Conservation (phyloP, 306 rosid species). For the Trifolium pratense region DNA sequence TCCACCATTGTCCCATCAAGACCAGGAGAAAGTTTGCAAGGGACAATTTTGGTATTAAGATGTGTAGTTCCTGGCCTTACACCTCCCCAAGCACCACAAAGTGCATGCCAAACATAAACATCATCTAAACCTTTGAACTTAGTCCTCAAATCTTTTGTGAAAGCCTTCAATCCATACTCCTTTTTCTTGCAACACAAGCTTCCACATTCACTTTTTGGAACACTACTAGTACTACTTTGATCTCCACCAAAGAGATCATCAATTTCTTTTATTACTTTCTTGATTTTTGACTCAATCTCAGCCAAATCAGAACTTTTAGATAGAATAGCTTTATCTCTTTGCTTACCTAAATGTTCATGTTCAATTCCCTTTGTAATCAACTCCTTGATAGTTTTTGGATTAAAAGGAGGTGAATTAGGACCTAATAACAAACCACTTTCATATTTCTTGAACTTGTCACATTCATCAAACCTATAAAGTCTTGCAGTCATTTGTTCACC, state of each 20-base stretch:
- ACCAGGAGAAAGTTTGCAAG: constrained; percentile 72
- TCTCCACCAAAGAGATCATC: constrained; percentile 58
- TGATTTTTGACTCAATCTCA: constrained; percentile 48
- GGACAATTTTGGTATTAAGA: constrained; percentile 52
- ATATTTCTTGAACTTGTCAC: constrained; percentile 72
- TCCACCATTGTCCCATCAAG: constrained; percentile 80
- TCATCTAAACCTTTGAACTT: constrained; percentile 75
- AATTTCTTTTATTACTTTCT: constrained; percentile 57
- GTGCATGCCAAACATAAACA: constrained; percentile 86
- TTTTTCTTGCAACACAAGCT: constrained; percentile 29
- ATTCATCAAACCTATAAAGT: constrained; percentile 69
- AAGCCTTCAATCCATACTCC: constrained; percentile 72
- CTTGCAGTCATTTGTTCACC: constrained; percentile 82
- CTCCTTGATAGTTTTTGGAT: constrained; percentile 60
- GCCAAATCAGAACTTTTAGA: constrained; percentile 44
- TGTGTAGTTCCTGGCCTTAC: constrained; percentile 81
- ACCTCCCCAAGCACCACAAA: constrained; percentile 95
- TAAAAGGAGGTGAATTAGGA: constrained; percentile 60
- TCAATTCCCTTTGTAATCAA: constrained; percentile 66
- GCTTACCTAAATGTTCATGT: constrained; percentile 58
- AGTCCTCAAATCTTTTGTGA: constrained; percentile 72
- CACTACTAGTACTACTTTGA: constrained; percentile 20
- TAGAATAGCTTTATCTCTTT: constrained; percentile 44
- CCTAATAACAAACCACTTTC: constrained; percentile 58
- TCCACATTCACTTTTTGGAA: constrained; percentile 25